These are phyloP conservation scores for Digitaria exilis DNA, from an alignment of 202 grass and related monocot species.

Conservation along the genomic window DNA sequence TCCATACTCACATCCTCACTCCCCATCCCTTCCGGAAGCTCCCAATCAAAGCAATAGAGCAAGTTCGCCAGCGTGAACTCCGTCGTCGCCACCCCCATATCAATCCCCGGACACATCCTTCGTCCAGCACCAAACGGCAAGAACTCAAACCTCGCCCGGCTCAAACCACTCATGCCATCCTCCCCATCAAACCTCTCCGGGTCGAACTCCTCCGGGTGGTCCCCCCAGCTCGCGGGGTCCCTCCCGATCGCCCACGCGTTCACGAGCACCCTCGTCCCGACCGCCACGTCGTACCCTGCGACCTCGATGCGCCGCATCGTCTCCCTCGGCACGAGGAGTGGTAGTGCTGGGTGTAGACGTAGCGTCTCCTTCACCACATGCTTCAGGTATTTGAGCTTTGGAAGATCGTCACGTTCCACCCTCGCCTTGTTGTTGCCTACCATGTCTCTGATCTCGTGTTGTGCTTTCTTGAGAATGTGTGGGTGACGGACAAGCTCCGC, in stretches of 20 bases:
- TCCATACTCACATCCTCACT: constrained; percentile 42
- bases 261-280: neutral
- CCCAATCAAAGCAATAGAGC: constrained; percentile 50
- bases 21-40: constrained; percentile 20
- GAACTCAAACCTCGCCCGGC: neutral
- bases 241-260: neutral
- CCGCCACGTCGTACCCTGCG: neutral
- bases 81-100: neutral
- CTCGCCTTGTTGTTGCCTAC: neutral
- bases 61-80: constrained; percentile 51
- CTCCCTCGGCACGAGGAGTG: neutral
- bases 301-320: neutral
- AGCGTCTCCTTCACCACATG: neutral
- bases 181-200: neutral
- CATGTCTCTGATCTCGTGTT: neutral
- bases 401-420: neutral
- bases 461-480: neutral
- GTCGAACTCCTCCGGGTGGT: neutral
- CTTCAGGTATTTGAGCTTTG: neutral
- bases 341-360: neutral
- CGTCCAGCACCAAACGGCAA: neutral
- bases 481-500: constrained; percentile 42
- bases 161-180: neutral
- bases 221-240: neutral
- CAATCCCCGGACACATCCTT: neutral